These are phyloP conservation scores for Quercus parvula DNA, from an alignment of 306 rosid species.

Conservation along the genomic window DNA sequence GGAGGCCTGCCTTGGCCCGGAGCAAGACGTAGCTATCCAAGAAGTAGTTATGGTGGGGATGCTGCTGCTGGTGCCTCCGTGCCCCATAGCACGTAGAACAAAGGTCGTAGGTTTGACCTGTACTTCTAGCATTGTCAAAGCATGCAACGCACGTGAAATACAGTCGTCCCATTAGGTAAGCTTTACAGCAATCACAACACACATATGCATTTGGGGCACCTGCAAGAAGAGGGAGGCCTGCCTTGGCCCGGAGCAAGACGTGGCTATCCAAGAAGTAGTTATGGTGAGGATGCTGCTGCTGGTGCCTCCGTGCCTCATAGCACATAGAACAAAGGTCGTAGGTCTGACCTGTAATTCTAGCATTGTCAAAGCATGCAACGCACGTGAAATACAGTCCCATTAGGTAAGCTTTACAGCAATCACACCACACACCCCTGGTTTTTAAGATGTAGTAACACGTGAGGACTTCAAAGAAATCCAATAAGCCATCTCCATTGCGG, in stretches of 20 bases:
- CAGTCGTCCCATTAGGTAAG: background rate
- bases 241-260: background rate
- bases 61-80: no score
- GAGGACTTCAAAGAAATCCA: constrained; percentile 14
- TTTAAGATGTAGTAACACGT: constrained; percentile 18
- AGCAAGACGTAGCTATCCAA: constrained; percentile 1
- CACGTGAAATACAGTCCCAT: no score
- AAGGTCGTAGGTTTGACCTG: no score
- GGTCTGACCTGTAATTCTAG: no score
- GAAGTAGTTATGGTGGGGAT: no score
- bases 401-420: background rate
- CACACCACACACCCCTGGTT: constrained; percentile 2
- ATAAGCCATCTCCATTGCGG: background rate
- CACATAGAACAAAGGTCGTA: no score
- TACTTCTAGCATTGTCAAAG: no score
- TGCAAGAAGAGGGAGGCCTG: background rate
- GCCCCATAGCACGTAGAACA: no score
- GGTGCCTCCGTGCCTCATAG: no score
- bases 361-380: no score
- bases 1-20: background rate
- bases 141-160: no score
- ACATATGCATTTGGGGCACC: background rate
- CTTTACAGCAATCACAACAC: background rate
- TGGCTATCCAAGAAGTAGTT: background rate
- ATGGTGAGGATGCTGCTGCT: background rate